A percentile compares a stretch with the other conserved stretches of the same genome.
Evolutionary conservation across 176 grass and related monocot species (phyloP).

Genomic region (Ensete glaucum): DNA sequence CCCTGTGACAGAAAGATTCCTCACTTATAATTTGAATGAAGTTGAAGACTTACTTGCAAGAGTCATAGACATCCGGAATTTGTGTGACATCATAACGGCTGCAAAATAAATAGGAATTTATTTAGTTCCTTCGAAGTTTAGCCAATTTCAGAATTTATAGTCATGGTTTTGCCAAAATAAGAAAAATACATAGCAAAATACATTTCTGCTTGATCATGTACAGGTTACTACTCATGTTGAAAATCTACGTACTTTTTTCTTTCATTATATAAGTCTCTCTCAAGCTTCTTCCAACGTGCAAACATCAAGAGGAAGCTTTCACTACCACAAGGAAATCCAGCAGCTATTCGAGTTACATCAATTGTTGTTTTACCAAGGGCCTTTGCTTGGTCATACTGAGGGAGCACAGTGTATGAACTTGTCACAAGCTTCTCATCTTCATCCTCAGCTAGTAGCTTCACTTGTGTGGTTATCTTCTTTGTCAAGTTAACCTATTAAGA

Average conservation of each 20-base stretch:
- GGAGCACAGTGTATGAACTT: conserved; percentile 37
- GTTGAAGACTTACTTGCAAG: conserved; percentile 75
- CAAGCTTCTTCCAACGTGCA: conserved; percentile 95
- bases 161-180: no score
- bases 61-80: conserved; percentile 94
- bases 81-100: conserved; percentile 89
- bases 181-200: no score
- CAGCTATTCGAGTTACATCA: conserved; percentile 71
- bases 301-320: conserved; percentile 98
- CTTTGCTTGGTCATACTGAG: conserved; percentile 77
- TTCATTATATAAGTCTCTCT: conserved; percentile 86
- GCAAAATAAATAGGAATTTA: conserved; percentile 14
- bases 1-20: neutral
- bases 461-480: conserved; percentile 84
- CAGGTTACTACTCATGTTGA: no score
- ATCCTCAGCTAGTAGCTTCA: conserved; percentile 78
- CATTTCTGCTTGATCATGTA: no score
- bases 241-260: conserved; percentile 58
- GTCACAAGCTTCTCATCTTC: conserved; percentile 64
- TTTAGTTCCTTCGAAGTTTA: neutral
- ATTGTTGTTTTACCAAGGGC: conserved; percentile 70
- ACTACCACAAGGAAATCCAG: conserved; percentile 87
- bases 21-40: neutral
- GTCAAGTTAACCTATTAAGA: conserved; percentile 63
- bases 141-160: no score